Evolutionary conservation across 2,329 filamentous ascomycete species (phyloP), one percentile per base, ranked within the genome.

Genomic region (Fusarium nanum): DNA sequence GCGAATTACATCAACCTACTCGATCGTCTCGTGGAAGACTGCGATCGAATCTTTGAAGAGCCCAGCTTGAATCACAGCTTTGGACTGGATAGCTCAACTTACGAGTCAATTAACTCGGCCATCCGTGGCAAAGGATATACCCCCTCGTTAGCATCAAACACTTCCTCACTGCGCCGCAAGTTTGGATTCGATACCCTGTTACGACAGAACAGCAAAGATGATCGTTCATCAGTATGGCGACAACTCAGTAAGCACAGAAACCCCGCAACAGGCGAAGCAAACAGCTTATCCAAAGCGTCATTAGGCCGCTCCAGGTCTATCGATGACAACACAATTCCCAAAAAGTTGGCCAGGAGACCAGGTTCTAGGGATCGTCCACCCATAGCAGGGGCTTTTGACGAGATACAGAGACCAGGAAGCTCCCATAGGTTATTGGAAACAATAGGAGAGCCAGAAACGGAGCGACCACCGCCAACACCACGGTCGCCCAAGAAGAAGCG

Each of bases 1-100:
- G 90, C 93, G 63, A 88, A 94, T 68, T 96, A 95, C 77, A 94
- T 98, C 72, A 96, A 95, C 58, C 83, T 98, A 16, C 84, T 98
- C 47, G 94, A 98, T 80, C 89, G 93, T 22, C 86, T 98, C 23
- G 93, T 98, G 0, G 93, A 97, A 68, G 94, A 97, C 76, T 93
- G 92, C 67, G 93, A 97, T 59, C 88, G 89, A 30, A 90, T 98
- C n/a, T 97, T 97, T 74, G 92, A 94, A 55, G 89, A 92, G 63
- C 75, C 82, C 6, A 79, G 78, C 60, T 62, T 82, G 54, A 79
- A 81, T 22, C 80, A 85, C 59, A 79, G 83, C 56, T 79, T 80
- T 72, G 76, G 72, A 40, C 73, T 79, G 18, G 77, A 77, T 34
- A 75, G 82, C 59, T 78, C 84, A 54, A 78, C 83, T 8, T 88